These are phyloP conservation scores for Phytophthora capsici DNA, from an alignment of 352 stramenopile genomes.

Conservation along the genomic window DNA sequence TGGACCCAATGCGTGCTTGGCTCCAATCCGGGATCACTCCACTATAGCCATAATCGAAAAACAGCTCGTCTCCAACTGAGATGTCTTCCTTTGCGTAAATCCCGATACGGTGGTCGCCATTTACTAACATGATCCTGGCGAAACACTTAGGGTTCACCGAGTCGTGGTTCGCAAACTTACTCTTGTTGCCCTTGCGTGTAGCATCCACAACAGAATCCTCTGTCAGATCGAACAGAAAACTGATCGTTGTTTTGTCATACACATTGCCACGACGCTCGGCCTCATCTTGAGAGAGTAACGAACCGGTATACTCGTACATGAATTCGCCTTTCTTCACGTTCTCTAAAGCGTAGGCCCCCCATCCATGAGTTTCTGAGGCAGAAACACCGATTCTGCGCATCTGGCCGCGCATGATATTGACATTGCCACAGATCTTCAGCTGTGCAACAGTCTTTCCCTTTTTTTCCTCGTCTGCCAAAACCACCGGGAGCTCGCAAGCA, in stretches of 20 bases:
- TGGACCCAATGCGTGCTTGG: constrained; percentile 59
- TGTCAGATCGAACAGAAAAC: constrained; percentile 96
- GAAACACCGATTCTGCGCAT: constrained; percentile 63
- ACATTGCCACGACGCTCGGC: constrained; percentile 87
- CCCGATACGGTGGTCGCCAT: constrained; percentile 93
- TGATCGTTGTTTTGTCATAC: constrained; percentile 90
- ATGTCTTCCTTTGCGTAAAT: constrained; percentile 94
- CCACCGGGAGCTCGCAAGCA: constrained; percentile 64
- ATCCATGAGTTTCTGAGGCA: constrained; percentile 73
- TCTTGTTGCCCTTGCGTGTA: constrained; percentile 95
- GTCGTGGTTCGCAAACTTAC: constrained; percentile 93
- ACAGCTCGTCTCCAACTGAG: constrained; percentile 80
- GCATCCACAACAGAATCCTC: constrained; percentile 94
- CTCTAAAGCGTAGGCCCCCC: constrained; percentile 74
- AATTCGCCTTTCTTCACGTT: constrained; percentile 65
- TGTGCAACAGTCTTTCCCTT: constrained; percentile 35
- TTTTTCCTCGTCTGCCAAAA: constrained; percentile 44
- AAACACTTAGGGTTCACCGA: constrained; percentile 83
- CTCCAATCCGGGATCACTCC: constrained; percentile 86
- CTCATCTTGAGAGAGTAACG: constrained; percentile 91
- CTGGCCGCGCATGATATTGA: constrained; percentile 67
- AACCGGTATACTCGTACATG: constrained; percentile 92
- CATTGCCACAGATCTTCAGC: constrained; percentile 69
- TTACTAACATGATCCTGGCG: constrained; percentile 89
- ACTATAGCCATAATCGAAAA: constrained; percentile 87